Evolutionary conservation across 1,284 basidiomycete species (phyloP).

Genomic region (Ceratobasidium sp.): DNA sequence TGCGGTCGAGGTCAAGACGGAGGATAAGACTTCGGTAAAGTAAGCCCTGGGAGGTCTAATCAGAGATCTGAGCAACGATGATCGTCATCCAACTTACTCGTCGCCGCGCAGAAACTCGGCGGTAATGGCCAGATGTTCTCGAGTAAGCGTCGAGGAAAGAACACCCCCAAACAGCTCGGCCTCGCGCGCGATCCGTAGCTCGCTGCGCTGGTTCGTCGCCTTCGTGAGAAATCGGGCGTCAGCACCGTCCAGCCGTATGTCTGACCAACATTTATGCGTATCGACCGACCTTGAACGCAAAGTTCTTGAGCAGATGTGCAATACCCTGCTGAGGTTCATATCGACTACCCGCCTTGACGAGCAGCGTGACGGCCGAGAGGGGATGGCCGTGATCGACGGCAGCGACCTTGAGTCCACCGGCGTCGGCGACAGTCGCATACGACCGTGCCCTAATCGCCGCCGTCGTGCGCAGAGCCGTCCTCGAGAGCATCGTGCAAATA

Average conservation of each 20-base stretch:
- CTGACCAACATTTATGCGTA: no score
- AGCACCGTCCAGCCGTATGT: no score
- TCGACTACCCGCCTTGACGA: constrained; percentile 89
- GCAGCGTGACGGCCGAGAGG: constrained; percentile 84
- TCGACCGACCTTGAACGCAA: constrained; percentile 89
- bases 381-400: constrained; percentile 81
- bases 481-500: constrained; percentile 15
- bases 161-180: constrained; percentile 95
- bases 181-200: constrained; percentile 90
- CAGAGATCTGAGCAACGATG: background rate
- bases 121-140: constrained; percentile 91
- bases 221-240: constrained; percentile 48
- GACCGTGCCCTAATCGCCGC: constrained; percentile 53
- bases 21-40: constrained; percentile 87
- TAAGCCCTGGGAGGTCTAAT: constrained; percentile 62
- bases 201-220: constrained; percentile 85
- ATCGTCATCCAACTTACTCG: constrained; percentile 74
- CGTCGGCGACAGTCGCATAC: constrained; percentile 82
- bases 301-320: constrained; percentile 93
- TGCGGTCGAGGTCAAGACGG: constrained; percentile 81
- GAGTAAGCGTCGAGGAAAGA: constrained; percentile 82
- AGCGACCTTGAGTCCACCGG: constrained; percentile 83
- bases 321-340: constrained; percentile 87
- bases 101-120: constrained; percentile 96
- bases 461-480: constrained; percentile 47